Conservation (phyloP, 371 early-diverging fungal species). For the Actinomortierella ambigua region DNA sequence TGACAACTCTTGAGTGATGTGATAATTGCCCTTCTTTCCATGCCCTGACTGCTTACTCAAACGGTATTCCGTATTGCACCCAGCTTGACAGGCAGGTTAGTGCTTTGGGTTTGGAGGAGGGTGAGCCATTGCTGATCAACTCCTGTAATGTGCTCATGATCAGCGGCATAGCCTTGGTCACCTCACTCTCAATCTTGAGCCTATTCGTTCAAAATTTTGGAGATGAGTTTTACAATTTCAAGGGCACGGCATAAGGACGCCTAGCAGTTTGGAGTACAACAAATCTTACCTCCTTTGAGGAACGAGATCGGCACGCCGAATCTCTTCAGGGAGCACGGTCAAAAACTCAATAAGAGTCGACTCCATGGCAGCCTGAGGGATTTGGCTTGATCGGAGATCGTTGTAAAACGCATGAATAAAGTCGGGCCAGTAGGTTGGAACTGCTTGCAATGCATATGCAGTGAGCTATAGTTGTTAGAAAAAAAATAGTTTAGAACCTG, state of each 20-base stretch:
- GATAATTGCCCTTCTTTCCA: background rate
- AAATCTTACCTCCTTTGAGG: constrained; percentile 53
- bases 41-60: constrained; percentile 53
- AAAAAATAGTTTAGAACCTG: background rate
- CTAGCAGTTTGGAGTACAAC: background rate
- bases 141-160: constrained; percentile 52
- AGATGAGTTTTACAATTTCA: background rate
- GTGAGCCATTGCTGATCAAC: constrained; percentile 32
- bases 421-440: constrained; percentile 65
- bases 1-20: background rate
- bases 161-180: constrained; percentile 52
- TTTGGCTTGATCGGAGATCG: constrained; percentile 51
- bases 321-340: constrained; percentile 81
- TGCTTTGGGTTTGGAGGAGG: constrained; percentile 53
- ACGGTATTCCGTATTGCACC: constrained; percentile 65
- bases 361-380: constrained; percentile 47
- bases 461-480: constrained; percentile 57
- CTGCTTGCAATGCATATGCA: constrained; percentile 67
- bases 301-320: constrained; percentile 61
- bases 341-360: constrained; percentile 70
- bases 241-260: background rate
- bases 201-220: constrained; percentile 20
- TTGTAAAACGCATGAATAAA: constrained; percentile 61
- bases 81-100: constrained; percentile 63
- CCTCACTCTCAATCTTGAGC: constrained; percentile 51